A percentile compares a stretch with the other conserved stretches of the same genome.
Evolutionary conservation across 139 green algal genomes (phyloP).

Genomic region (Chlorella sp.): DNA sequence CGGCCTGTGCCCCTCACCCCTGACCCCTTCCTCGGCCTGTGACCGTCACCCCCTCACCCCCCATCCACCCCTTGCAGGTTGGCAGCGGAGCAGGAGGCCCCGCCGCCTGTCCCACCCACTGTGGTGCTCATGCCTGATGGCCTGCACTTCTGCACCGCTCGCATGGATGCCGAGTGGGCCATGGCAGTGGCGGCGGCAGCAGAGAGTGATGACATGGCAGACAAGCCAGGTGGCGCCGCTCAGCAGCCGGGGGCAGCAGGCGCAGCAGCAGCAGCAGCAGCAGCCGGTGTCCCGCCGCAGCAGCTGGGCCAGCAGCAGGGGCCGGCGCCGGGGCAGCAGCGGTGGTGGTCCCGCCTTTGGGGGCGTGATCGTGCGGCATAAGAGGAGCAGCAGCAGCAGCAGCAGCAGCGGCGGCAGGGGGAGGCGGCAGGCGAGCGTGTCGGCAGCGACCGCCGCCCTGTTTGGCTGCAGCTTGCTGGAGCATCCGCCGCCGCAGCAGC

Average conservation of each 20-base stretch:
- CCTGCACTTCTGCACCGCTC: conserved; percentile 1
- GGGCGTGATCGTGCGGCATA: background rate
- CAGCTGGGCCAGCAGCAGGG: background rate
- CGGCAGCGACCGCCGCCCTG: no score
- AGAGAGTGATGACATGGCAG: background rate
- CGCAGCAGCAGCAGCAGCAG: background rate
- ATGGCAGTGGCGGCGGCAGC: background rate
- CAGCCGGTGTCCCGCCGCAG: background rate
- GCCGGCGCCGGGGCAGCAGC: background rate
- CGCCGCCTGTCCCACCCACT: background rate
- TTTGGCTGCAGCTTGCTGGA: no score
- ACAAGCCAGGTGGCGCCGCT: background rate
- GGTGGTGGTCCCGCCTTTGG: background rate
- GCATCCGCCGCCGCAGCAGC: no score
- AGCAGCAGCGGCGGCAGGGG: background rate
- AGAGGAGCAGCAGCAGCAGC: background rate
- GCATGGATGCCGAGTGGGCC: conserved; percentile 7
- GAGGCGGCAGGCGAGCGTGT: no score
- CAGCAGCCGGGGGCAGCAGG: background rate
- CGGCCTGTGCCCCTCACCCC: no score
- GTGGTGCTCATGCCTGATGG: conserved; percentile 17
- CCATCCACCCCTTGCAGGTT: background rate
- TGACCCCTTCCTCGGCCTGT: no score
- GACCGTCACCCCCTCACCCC: background rate
- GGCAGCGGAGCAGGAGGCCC: background rate